These are phyloP conservation scores for Fraxinus nigra DNA, from an alignment of 305 asterid genomes.

Conservation along the genomic window DNA sequence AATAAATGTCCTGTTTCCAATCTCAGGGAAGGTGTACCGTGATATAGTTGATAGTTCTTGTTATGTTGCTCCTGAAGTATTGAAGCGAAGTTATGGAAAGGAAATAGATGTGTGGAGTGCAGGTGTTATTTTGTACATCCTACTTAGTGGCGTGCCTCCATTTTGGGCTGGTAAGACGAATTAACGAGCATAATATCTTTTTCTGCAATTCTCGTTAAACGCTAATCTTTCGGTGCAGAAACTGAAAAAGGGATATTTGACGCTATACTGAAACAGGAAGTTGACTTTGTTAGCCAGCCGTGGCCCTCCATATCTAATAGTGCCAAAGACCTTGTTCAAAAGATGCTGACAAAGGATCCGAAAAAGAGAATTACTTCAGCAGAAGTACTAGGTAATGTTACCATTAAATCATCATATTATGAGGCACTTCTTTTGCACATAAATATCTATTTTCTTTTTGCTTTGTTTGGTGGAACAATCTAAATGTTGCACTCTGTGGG, in stretches of 20 bases:
- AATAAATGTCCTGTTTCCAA: constrained; percentile 6
- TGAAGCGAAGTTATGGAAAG: constrained; percentile 76
- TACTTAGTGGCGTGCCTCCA: constrained; percentile 89
- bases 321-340: constrained; percentile 80
- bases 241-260: constrained; percentile 85
- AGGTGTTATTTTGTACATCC: constrained; percentile 81
- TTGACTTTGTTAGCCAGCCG: constrained; percentile 74
- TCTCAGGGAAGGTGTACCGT: constrained; percentile 71
- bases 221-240: constrained; percentile 42
- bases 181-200: background rate
- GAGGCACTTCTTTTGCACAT: background rate
- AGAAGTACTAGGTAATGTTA: constrained; percentile 68
- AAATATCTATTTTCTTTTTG: background rate
- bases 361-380: constrained; percentile 65
- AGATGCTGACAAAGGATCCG: constrained; percentile 40
- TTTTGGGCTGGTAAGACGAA: constrained; percentile 78
- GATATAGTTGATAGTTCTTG: constrained; percentile 84
- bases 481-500: background rate
- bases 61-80: constrained; percentile 87
- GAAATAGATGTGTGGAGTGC: constrained; percentile 93
- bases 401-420: background rate
- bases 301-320: constrained; percentile 81
- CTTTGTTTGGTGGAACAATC: background rate
- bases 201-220: background rate
- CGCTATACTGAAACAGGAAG: constrained; percentile 62